phyloP scores from a whole-genome alignment of 1,284 basidiomycete genomes.

The Prillingera fragicola region DNA sequence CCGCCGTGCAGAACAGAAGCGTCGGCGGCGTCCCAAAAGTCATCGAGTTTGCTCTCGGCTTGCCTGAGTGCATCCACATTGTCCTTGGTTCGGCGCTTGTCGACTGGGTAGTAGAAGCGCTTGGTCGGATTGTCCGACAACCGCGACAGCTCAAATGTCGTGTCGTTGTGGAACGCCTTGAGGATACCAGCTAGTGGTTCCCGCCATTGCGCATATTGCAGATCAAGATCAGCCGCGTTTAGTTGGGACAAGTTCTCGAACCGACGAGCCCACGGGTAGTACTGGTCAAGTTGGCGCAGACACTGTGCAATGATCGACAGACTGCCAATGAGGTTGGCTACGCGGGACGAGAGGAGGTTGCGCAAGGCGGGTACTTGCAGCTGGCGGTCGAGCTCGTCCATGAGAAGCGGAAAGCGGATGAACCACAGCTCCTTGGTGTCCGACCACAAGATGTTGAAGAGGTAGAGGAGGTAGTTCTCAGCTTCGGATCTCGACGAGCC shows the following conservation, averaged over 20 bases:
- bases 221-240: background rate
- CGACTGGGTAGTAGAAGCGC: conserved; percentile 5
- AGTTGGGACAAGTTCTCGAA: background rate
- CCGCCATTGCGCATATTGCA: background rate
- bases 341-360: background rate
- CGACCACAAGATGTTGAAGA: background rate
- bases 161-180: background rate
- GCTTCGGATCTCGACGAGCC: background rate
- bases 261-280: conserved; percentile 1
- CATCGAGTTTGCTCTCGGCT: conserved; percentile 1
- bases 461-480: background rate
- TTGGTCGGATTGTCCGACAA: background rate
- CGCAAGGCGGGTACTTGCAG: background rate
- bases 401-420: background rate
- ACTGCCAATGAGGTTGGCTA: background rate
- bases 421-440: conserved; percentile 1
- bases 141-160: background rate
- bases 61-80: background rate
- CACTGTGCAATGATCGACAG: conserved; percentile 4
- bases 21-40: conserved; percentile 1
- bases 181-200: background rate
- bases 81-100: background rate
- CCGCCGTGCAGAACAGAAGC: background rate
- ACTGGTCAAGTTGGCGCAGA: conserved; percentile 1
- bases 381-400: conserved; percentile 2